Conservation (phyloP, 179 eudicot species). For the Silene vulgaris region DNA sequence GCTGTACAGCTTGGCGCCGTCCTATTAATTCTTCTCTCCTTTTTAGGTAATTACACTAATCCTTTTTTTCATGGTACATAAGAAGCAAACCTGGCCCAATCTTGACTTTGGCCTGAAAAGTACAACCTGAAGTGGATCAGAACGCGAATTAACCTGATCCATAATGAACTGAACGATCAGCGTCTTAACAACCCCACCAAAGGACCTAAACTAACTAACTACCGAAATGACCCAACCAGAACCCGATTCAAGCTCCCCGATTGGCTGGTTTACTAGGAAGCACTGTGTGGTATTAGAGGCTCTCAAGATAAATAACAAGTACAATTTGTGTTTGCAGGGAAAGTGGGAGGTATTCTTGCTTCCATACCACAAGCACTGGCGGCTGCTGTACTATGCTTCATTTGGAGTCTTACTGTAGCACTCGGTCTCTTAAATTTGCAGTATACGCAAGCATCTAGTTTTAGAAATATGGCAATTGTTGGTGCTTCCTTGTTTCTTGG, state of each 20-base stretch:
- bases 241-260: not conserved
- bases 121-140: too few relatives aligned
- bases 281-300: not conserved
- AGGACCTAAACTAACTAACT: too few relatives aligned
- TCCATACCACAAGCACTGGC: constrained; percentile 87
- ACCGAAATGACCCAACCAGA: too few relatives aligned
- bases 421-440: constrained; percentile 76
- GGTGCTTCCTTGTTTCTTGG: constrained; percentile 90
- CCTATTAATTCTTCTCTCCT: constrained; percentile 64
- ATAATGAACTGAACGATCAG: too few relatives aligned
- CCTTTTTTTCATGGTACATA: not conserved
- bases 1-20: constrained; percentile 71
- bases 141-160: too few relatives aligned
- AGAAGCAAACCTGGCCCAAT: not conserved
- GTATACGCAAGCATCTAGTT: constrained; percentile 64
- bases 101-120: not conserved
- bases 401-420: constrained; percentile 77
- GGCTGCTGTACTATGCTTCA: constrained; percentile 78
- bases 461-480: constrained; percentile 71
- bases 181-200: not conserved
- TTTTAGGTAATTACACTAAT: constrained; percentile 48
- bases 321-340: constrained; percentile 43
- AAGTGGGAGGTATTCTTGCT: constrained; percentile 87
- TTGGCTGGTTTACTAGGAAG: not conserved
- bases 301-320: constrained; percentile 7